Evolutionary conservation across 2,329 filamentous ascomycete genomes (phyloP), one percentile per base, ranked within the genome.

Genomic region (Xylariaceae sp.): DNA sequence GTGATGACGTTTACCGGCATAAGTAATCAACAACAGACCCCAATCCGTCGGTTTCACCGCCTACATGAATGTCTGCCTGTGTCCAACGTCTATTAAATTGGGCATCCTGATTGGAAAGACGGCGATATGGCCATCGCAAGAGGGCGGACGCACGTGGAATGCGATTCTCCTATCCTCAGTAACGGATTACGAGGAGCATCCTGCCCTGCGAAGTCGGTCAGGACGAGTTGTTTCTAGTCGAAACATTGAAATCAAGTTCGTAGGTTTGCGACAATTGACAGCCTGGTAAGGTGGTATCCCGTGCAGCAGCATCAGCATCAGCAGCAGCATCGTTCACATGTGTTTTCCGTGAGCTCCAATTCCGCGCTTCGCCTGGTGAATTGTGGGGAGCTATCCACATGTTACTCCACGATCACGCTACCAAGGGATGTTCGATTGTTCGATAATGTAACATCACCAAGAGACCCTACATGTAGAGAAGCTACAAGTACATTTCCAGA

Each of bases 1-100:
- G 48, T 34, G 53, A 62, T 64, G 62, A 64, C 62, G 62, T 64
- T 60, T 61, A 23, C 58, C 56, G 51, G 49, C 62, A 64, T 64
- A 42, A 49, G 47, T 7, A 45, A 17, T n/a, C 47, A 49, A 23
- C 23, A 35, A 34, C 49, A 5, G 51, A 52, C 53, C 52, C 51
- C 37, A 53, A 18, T 51, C 30, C 50, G 54, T 51, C n/a, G 51
- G 47, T 56, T 52, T 57, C 57, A 62, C 57, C 54, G 45, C 50
- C 35, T 42, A 54, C 50, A 45, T 9, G 9, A 42, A 42, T 45
- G n/a, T 45, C 13, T 45, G 3, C 13, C 4, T 45, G 8, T n/a
- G 42, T 45, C 11, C 42, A 45, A 45, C 13, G 10, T 3, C 42
- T 45, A 45, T 45, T n/a, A 13, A 8, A 42, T n/a, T 15, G 42